Conservation (phyloP, 2,329 filamentous ascomycete genomes). For the Curvularia sp. region DNA sequence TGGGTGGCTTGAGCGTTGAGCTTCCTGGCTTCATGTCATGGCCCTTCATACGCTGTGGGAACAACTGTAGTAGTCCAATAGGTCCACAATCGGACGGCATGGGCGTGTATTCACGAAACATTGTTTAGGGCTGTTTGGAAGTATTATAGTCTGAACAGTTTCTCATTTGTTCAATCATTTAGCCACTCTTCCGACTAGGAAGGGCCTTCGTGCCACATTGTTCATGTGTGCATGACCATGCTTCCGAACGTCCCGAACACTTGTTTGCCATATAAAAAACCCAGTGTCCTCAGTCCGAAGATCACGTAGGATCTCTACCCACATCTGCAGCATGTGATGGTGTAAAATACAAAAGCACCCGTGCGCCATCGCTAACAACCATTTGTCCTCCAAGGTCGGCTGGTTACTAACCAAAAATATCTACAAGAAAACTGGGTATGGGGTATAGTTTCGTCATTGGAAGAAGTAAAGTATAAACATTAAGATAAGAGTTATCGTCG, state of each 20-base stretch:
- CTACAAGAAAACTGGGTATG: constrained; percentile 31
- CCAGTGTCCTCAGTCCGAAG: constrained; percentile 11
- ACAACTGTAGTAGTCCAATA: constrained; percentile 13
- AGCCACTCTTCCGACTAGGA: constrained; percentile 5
- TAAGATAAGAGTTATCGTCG: constrained; percentile 43
- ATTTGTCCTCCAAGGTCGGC: constrained; percentile 31
- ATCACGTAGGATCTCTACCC: constrained; percentile 19
- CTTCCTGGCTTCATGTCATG: constrained; percentile 24
- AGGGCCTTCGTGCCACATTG: background rate
- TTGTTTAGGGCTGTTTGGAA: constrained; percentile 4
- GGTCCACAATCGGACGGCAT: background rate
- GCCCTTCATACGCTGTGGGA: constrained; percentile 11
- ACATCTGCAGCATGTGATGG: constrained; percentile 7
- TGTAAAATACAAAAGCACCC: constrained; percentile 24
- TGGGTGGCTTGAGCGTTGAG: constrained; percentile 25
- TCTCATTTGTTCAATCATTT: constrained; percentile 13
- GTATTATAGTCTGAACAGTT: constrained; percentile 5
- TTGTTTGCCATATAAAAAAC: constrained; percentile 2
- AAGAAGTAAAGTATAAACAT: constrained; percentile 48
- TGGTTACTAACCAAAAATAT: constrained; percentile 23
- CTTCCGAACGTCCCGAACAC: constrained; percentile 4
- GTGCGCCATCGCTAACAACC: constrained; percentile 50
- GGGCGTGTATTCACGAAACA: constrained; percentile 15
- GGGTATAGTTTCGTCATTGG: constrained; percentile 31
- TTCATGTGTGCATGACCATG: constrained; percentile 2